A percentile compares a stretch with the other conserved stretches of the same genome.
These are phyloP conservation scores for Colletotrichum sp. DNA, from an alignment of 2,329 filamentous ascomycete genomes.

Conservation along the genomic window DNA sequence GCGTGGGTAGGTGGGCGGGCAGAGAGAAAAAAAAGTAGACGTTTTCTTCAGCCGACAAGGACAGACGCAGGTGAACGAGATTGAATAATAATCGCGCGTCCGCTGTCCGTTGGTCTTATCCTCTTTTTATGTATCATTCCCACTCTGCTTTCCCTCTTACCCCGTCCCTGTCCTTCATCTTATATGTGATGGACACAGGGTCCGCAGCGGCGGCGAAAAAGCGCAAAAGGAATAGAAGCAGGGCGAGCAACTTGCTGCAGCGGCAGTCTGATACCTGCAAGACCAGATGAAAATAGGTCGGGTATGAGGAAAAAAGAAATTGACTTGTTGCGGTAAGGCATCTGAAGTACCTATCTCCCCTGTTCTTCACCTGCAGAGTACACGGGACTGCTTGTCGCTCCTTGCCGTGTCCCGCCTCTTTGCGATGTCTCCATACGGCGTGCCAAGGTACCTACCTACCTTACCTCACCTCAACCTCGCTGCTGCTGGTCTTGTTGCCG, in stretches of 20 bases:
- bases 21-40: background rate
- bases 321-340: background rate
- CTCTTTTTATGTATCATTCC: background rate
- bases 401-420: background rate
- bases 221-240: background rate
- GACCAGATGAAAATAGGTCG: background rate
- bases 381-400: background rate
- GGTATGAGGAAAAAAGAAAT: background rate
- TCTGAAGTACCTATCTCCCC: background rate
- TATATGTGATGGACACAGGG: background rate
- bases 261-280: background rate
- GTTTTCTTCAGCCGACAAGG: background rate
- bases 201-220: slow-evolving; percentile 6
- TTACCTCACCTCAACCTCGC: background rate
- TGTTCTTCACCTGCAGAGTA: background rate
- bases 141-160: background rate
- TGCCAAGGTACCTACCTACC: background rate
- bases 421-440: background rate
- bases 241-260: background rate
- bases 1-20: background rate
- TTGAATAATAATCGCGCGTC: slow-evolving; percentile 4
- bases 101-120: background rate
- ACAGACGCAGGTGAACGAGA: background rate
- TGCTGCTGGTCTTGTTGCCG: background rate
- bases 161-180: slow-evolving; percentile 1